A percentile compares a stretch with the other conserved stretches of the same genome.
Evolutionary conservation across 192 early-diverging fungal species (phyloP).

Genomic region (Oehlia diaphana): DNA sequence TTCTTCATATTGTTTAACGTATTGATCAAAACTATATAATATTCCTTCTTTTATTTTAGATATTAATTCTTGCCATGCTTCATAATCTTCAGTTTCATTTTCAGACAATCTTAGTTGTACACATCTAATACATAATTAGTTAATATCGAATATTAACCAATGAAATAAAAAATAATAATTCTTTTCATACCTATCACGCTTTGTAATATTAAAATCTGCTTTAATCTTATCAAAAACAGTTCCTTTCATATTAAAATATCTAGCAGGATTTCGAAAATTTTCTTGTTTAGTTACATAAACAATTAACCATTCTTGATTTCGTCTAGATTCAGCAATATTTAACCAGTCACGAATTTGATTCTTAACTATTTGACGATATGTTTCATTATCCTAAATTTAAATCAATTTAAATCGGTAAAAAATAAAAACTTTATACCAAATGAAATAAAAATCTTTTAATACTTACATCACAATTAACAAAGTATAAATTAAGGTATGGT

Average conservation of each 20-base stretch:
- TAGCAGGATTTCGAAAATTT: slow-evolving; percentile 48
- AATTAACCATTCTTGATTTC: slow-evolving; percentile 91
- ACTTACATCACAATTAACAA: slow-evolving; percentile 75
- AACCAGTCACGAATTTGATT: slow-evolving; percentile 80
- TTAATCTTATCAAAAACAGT: slow-evolving; percentile 85
- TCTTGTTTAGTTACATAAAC: slow-evolving; percentile 66
- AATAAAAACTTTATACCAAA: background rate
- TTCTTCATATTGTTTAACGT: slow-evolving; percentile 82
- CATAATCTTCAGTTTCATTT: slow-evolving; percentile 55
- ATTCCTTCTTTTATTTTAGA: slow-evolving; percentile 75
- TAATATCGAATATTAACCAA: background rate
- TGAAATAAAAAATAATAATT: background rate
- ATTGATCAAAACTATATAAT: slow-evolving; percentile 68
- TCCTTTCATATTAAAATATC: slow-evolving; percentile 59
- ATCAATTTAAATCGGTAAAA: background rate
- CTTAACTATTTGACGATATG: slow-evolving; percentile 64
- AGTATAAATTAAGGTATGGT: slow-evolving; percentile 76
- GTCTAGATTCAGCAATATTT: slow-evolving; percentile 67
- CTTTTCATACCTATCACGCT: slow-evolving; percentile 57
- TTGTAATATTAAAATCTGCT: slow-evolving; percentile 75
- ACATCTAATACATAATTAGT: slow-evolving; percentile 33
- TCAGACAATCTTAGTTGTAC: slow-evolving; percentile 50
- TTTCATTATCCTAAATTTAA: slow-evolving; percentile 67
- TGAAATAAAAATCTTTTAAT: background rate
- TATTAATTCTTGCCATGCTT: slow-evolving; percentile 73